These are phyloP conservation scores for Cercospora berteroae DNA, from an alignment of 2,329 filamentous ascomycete genomes.

Conservation along the genomic window DNA sequence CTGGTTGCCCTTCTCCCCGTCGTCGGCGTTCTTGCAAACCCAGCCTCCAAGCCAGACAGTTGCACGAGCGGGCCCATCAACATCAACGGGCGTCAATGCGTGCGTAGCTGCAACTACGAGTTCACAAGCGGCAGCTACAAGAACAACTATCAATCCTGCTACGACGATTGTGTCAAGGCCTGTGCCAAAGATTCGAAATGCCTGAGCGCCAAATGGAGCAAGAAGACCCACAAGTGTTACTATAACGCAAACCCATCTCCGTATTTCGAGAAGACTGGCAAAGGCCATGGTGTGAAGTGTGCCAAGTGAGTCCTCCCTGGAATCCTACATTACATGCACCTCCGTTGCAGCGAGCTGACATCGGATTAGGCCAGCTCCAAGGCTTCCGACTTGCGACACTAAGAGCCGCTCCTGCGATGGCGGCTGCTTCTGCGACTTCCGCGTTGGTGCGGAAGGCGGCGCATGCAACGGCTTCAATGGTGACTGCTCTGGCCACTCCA, in stretches of 20 bases:
- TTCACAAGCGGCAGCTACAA: constrained; percentile 8
- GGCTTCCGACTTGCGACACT: not conserved
- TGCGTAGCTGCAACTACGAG: constrained; percentile 1
- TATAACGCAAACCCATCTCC: not conserved
- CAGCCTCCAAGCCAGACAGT: not conserved
- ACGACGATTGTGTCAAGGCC: not conserved
- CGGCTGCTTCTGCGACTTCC: not conserved
- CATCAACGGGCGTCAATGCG: not conserved
- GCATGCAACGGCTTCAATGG: not conserved
- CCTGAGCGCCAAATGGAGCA: not conserved
- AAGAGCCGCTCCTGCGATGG: not conserved
- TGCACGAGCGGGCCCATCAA: not conserved
- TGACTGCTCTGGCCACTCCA: not conserved
- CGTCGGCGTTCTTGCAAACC: not conserved
- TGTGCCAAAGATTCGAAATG: not conserved
- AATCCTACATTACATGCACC: not conserved
- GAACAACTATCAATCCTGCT: constrained; percentile 1
- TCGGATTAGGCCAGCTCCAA: not conserved
- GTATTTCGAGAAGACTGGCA: not conserved
- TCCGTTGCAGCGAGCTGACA: not conserved
- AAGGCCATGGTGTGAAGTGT: not conserved
- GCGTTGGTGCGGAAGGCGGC: not conserved
- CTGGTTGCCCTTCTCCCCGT: not conserved
- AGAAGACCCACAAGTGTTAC: not conserved
- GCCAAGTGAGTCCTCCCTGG: not conserved